Base-by-base conservation (phyloP, 805 yeast genomes). In the Schizosaccharomyces lindneri region DNA sequence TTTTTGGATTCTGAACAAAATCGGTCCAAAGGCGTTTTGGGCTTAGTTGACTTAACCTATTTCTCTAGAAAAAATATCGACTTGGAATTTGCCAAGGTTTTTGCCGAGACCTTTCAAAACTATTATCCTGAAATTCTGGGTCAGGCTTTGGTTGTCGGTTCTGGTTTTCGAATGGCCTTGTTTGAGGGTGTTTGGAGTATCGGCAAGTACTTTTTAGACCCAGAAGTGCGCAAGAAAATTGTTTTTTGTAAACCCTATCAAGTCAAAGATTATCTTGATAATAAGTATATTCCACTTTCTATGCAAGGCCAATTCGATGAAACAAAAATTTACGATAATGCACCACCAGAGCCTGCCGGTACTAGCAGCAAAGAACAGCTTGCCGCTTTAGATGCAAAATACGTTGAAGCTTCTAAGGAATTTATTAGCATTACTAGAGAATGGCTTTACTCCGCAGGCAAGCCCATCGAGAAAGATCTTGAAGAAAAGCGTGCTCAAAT, bases 21-120 rank as follows among this genome's bases (percentile, higher is more conserved):
- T 29, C 7, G 31, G 4, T n/a, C 24, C 13, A 24, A 57, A 21
- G 60, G 60, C n/a, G 48, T 57, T 11, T 31, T 57, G 31, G 60
- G 48, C 21, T 24, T 57, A 21, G 60, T 21, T 13, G 60, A 57
- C 24, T 41, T 57, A 21, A 57, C 43, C 21, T 36, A 21, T 27
- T 57, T 57, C 19, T 24, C 60, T 57, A 39, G 60, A 9, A 41
- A 57, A 31, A 57, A 57, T n/a, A 57, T 57, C 17, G 60, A 57
- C n/a, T 24, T 57, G 19, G 60, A 57, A 15, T 57, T 57, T 41
- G 39, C 48, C 43, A n/a, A 27, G 7, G 39, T 57, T 41, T 57
- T 57, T 13, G 39, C 29, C 19, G 60, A 57, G 48, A 57, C 43
- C 19, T 57, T 57, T 17, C 60, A 57, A 57, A 57, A 41, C 31